These are phyloP conservation scores for Starmera quercuum DNA, from an alignment of 805 yeast genomes.

Conservation along the genomic window DNA sequence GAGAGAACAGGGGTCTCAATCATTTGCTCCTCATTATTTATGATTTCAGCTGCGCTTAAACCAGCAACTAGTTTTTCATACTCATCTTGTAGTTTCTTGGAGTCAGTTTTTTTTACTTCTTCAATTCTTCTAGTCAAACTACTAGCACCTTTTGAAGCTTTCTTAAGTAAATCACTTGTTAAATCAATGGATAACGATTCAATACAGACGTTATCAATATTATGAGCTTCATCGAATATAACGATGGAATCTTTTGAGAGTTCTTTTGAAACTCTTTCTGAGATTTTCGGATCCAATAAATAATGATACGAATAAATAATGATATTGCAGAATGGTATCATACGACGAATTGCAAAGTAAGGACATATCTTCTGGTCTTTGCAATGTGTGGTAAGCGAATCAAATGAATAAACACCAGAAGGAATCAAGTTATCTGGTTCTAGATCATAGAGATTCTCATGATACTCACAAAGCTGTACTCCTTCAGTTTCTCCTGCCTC, in stretches of 20 bases:
- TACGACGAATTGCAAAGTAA: constrained; percentile 94
- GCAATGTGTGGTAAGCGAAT: constrained; percentile 70
- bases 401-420: constrained; percentile 92
- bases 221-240: constrained; percentile 97
- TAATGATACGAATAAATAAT: constrained; percentile 96
- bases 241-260: constrained; percentile 88
- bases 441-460: constrained; percentile 78
- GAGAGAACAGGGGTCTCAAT: constrained; percentile 87
- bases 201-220: constrained; percentile 96
- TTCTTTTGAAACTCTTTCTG: constrained; percentile 90
- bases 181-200: constrained; percentile 89
- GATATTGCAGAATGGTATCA: constrained; percentile 91
- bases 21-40: constrained; percentile 55
- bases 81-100: constrained; percentile 79
- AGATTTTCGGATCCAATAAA: constrained; percentile 91
- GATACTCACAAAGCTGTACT: constrained; percentile 69
- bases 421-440: constrained; percentile 90
- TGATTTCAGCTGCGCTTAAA: constrained; percentile 70
- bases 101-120: constrained; percentile 74
- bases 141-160: constrained; percentile 83
- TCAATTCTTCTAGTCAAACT: constrained; percentile 76
- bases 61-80: constrained; percentile 90
- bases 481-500: constrained; percentile 53
- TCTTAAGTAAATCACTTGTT: constrained; percentile 80
- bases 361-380: constrained; percentile 83